Evolutionary conservation across 202 grass and related monocot genomes (phyloP).

Genomic region (Panicum hallii): DNA sequence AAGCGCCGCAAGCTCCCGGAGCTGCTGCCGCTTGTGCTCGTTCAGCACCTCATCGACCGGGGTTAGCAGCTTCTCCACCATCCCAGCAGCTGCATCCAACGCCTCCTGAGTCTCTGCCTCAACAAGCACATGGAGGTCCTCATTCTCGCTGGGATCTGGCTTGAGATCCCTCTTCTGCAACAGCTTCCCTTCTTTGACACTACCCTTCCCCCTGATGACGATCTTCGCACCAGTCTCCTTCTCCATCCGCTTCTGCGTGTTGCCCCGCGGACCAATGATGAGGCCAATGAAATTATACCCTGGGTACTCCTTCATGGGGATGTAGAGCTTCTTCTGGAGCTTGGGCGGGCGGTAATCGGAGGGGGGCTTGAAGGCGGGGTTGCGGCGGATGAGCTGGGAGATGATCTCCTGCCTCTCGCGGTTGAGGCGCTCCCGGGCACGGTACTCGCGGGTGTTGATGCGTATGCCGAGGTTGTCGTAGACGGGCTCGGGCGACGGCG

Average conservation of each 20-base stretch:
- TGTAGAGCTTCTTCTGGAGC: conserved; percentile 94
- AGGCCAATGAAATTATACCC: conserved; percentile 95
- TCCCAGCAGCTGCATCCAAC: conserved; percentile 79
- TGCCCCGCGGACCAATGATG: conserved; percentile 86
- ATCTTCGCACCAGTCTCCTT: conserved; percentile 97
- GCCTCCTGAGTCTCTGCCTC: conserved; percentile 88
- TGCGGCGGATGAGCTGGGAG: conserved; percentile 89
- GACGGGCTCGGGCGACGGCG: conserved; percentile 80
- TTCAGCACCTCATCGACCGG: conserved; percentile 97
- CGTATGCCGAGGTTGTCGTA: conserved; percentile 93
- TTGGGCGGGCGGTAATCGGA: conserved; percentile 92
- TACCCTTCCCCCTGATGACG: conserved; percentile 90
- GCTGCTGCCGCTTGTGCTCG: conserved; percentile 95
- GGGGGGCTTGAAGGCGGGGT: conserved; percentile 91
- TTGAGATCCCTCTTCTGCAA: conserved; percentile 91
- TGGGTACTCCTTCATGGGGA: conserved; percentile 95
- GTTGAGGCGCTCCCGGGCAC: conserved; percentile 80
- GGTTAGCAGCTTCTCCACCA: conserved; percentile 95
- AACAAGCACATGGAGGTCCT: conserved; percentile 92
- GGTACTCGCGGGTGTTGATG: conserved; percentile 93
- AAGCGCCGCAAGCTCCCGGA: conserved; percentile 78
- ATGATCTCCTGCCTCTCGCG: conserved; percentile 94
- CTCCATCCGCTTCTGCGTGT: conserved; percentile 99
- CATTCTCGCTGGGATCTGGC: conserved; percentile 92
- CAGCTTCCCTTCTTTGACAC: conserved; percentile 90